phyloP scores from a whole-genome alignment of 768 basidiomycete genomes.

The Coprinopsis cinerea region DNA sequence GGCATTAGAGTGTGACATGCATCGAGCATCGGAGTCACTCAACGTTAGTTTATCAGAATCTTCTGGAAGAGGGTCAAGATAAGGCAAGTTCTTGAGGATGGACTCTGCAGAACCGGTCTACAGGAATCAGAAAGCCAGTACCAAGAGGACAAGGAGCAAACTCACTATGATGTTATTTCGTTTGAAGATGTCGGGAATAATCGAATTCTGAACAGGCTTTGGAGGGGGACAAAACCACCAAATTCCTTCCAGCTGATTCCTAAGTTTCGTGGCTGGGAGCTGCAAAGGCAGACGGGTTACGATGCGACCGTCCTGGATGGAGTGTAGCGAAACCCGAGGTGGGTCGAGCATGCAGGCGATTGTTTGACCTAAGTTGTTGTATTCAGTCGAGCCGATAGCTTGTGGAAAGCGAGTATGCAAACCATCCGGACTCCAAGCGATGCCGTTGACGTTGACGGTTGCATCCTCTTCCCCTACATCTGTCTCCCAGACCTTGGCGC shows the following conservation, averaged over 20 bases:
- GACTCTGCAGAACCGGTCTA: constrained; percentile 79
- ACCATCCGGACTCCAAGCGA: constrained; percentile 87
- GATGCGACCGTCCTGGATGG: constrained; percentile 68
- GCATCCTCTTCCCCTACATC: constrained; percentile 48
- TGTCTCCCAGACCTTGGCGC: constrained; percentile 78
- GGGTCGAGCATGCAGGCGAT: constrained; percentile 71
- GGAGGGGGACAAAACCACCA: constrained; percentile 69
- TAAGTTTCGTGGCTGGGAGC: constrained; percentile 13
- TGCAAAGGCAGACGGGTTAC: constrained; percentile 41
- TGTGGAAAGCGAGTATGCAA: constrained; percentile 15
- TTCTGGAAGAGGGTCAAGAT: constrained; percentile 66
- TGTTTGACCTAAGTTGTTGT: constrained; percentile 45
- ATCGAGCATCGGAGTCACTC: constrained; percentile 19
- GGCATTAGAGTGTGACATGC: constrained; percentile 13
- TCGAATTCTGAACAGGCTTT: constrained; percentile 25
- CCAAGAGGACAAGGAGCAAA: constrained; percentile 2
- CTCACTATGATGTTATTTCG: constrained; percentile 60
- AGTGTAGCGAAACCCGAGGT: constrained; percentile 63
- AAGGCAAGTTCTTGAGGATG: constrained; percentile 59
- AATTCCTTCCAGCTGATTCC: constrained; percentile 38
- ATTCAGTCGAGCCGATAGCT: neutral
- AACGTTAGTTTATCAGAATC: constrained; percentile 64
- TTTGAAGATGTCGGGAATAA: constrained; percentile 73
- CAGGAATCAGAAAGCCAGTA: constrained; percentile 10
- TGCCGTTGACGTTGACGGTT: constrained; percentile 45